Percentiles rank a stretch among this genome's conserved stretches.
phyloP scores from a whole-genome alignment of 2,329 filamentous ascomycete genomes.

The Aaosphaeria pasadenensis region DNA sequence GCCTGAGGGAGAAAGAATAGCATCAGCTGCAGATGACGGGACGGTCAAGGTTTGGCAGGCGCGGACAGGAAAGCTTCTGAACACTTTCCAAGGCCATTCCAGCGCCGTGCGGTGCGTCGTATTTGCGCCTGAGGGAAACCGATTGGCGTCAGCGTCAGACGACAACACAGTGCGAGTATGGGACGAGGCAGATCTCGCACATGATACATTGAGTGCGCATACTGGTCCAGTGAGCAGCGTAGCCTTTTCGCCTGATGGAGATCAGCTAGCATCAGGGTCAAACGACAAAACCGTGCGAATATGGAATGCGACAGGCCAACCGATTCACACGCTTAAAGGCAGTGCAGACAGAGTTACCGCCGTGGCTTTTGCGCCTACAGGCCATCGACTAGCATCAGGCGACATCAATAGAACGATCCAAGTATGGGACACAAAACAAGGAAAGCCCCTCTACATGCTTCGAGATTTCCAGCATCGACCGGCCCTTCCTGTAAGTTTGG shows the following conservation, averaged over 20 bases:
- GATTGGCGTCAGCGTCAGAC: not conserved
- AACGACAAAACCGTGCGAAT: not conserved
- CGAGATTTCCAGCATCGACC: no score
- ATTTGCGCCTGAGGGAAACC: slow-evolving; percentile 1
- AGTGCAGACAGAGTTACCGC: not conserved
- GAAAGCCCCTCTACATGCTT: no score
- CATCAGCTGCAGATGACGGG: slow-evolving; percentile 7
- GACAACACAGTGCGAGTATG: not conserved
- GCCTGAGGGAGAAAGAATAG: slow-evolving; percentile 5
- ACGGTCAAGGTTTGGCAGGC: slow-evolving; percentile 8
- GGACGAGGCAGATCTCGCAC: not conserved
- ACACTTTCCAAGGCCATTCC: slow-evolving; percentile 3
- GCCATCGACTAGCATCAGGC: not conserved
- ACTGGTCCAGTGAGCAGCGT: not conserved
- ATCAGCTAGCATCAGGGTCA: not conserved
- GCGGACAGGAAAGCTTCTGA: slow-evolving; percentile 2
- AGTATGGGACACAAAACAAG: no score
- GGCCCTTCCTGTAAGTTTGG: no score
- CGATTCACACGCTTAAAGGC: not conserved
- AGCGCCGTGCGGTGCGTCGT: not conserved
- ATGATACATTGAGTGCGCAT: not conserved
- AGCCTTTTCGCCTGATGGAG: not conserved
- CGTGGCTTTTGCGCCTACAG: not conserved
- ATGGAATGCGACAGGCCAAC: not conserved
- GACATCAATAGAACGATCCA: no score